Evolutionary conservation across 192 early-diverging fungal species (phyloP), one percentile per base, ranked within the genome.

Genomic region (Backusella tuberculispora): DNA sequence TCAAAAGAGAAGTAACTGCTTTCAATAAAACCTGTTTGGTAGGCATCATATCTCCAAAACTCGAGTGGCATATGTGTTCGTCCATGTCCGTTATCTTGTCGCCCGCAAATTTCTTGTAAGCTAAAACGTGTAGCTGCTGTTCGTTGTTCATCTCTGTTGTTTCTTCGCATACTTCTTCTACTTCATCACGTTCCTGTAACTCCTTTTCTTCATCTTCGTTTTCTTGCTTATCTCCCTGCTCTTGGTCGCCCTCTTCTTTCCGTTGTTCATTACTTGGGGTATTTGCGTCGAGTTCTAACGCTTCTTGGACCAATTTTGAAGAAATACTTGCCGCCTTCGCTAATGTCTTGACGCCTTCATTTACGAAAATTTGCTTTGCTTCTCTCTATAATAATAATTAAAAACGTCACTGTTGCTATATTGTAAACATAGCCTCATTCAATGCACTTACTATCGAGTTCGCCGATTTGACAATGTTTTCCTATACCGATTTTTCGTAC

Each of bases 261-360:
- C 48, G 48, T 7, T 50, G 48, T 17, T 50, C n/a, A 50, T n/a
- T 21, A 50, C 48, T 50, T 50, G 48, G n/a, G 6, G 48, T n/a
- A 50, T 50, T 50, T 50, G 48, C 48, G 48, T 50, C n/a, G n/a
- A 50, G n/a, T 50, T 50, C 48, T 21, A 50, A 50, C 48, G 48
- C 48, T 50, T 50, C 5, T 50, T 7, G 48, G 48, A 50, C 48
- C 48, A 50, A 50, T 50, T n/a, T 50, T 50, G 48, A n/a, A 19
- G 6, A 17, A 2, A 50, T 21, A 50, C 48, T n/a, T 50, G 48
- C 48, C 0, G 48, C 8, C 48, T 7, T 50, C 48, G n/a, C n/a
- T 7, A 50, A 50, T 50, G 17, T 50, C 0, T 50, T 19, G 48
- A 7, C 17, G 48, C 48, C n/a, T 50, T 50, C 17, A 50, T 50